Evolutionary conservation across 768 basidiomycete species (phyloP), one percentile per base, ranked within the genome.

Genomic region (Lactarius sp.): DNA sequence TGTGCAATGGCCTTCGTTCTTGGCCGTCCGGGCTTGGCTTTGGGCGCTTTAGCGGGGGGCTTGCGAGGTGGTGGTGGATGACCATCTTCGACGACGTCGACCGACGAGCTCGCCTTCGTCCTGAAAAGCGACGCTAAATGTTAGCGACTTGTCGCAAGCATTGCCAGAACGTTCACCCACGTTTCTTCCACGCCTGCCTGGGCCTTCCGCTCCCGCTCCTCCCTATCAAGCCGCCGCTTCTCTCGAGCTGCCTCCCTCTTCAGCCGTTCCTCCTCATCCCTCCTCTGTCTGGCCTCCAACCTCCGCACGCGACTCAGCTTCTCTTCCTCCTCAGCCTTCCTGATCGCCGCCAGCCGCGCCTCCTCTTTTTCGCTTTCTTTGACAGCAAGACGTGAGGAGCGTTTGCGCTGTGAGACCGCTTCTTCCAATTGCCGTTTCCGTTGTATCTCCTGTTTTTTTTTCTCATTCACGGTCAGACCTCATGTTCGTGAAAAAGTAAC

Each of bases 331-430:
- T 92, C 90, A 3, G 77, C 81, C 64, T 81, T 83, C 69, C 77
- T 81, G 62, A 78, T 76, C n/a, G 83, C 83, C 8, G 82, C 80
- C 31, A 83, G 73, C 41, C 83, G 78, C 22, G 86, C 85, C 66
- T 88, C 85, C 73, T 94, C 89, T 68, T 83, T 85, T 73, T 91
- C 92, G 41, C 77, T 83, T 72, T 96, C 94, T 68, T 85, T 87
- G 44, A 86, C 76, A 3, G 92, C 90, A 61, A 97, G 85, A 37
- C 95, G 88, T 18, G 92, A 92, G 0, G 94, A 96, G 27, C 94
- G 87, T 73, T 98, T 97, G 63, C 94, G 85, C 64, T 91, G 89
- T 31, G 84, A 82, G 13, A 94, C 76, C 2, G 90, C 89, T 66
- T 90, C 87, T 65, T 91, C 88, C 56, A 89, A 64, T 14, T 79